phyloP scores from a whole-genome alignment of 2,329 filamentous ascomycete species.

The Fusarium pseudocircinatum region DNA sequence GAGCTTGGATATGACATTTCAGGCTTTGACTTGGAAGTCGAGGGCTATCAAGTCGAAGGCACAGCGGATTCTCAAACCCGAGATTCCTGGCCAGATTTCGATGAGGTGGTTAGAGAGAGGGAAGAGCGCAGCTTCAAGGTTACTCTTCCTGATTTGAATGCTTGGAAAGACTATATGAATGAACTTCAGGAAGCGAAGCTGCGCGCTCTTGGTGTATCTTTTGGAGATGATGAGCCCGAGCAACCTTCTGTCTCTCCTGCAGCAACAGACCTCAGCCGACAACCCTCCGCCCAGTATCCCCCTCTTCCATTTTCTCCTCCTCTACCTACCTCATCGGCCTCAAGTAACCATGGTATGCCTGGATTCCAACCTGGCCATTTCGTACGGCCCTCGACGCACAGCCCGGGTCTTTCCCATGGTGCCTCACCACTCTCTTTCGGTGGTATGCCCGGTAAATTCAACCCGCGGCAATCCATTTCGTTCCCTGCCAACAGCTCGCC shows the following conservation, averaged over 20 bases:
- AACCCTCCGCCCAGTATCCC: slow-evolving; percentile 78
- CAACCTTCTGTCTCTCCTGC: slow-evolving; percentile 73
- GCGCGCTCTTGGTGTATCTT: slow-evolving; percentile 86
- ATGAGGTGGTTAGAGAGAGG: slow-evolving; percentile 67
- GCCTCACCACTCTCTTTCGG: slow-evolving; percentile 78
- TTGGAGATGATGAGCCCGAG: slow-evolving; percentile 77
- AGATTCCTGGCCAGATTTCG: slow-evolving; percentile 71
- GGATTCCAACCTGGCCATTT: slow-evolving; percentile 69
- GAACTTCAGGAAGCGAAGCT: slow-evolving; percentile 91
- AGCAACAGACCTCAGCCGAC: slow-evolving; percentile 69
- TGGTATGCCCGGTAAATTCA: slow-evolving; percentile 66
- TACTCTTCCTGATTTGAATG: slow-evolving; percentile 74
- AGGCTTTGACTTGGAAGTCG: slow-evolving; percentile 73
- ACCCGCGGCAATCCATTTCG: slow-evolving; percentile 77
- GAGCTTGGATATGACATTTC: slow-evolving; percentile 73
- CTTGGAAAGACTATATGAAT: slow-evolving; percentile 80
- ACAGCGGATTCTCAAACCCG: slow-evolving; percentile 70
- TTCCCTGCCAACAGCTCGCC: slow-evolving; percentile 71
- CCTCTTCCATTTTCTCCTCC: slow-evolving; percentile 85
- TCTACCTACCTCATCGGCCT: slow-evolving; percentile 79
- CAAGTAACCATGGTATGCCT: slow-evolving; percentile 69
- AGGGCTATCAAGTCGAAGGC: slow-evolving; percentile 50
- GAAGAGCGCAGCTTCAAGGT: slow-evolving; percentile 66
- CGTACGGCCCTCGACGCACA: slow-evolving; percentile 68
- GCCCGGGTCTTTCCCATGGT: slow-evolving; percentile 70